Base-by-base conservation (phyloP, 2,329 filamentous ascomycete species). In the Cytospora chrysosperma region DNA sequence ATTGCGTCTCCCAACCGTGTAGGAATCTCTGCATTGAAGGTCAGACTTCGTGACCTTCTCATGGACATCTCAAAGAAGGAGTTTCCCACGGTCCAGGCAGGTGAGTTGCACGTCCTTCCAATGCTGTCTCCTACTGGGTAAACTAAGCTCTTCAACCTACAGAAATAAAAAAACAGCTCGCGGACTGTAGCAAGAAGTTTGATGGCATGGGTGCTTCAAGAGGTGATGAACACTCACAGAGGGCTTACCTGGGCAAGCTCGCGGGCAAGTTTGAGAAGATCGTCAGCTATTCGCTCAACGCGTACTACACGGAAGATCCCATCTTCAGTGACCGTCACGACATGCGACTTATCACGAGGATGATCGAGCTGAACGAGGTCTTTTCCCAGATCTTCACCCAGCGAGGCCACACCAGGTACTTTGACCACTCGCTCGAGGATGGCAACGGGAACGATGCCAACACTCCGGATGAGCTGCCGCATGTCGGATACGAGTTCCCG, bases 51-150 rank as follows among this genome's bases (percentile, higher is more conserved):
- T 0, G 66, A 71, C 0, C 73, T 83, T 0, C 71, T 82, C 0
- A 71, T 74, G 34, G 74, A 79, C 0, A 72, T 81, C 0, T 77
- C 79, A 8, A 78, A 76, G 26, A 56, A 71, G 66, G 68, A 77
- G 59, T 73, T 79, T 1, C 76, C 76, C 0, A 72, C 74, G 10
- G 73, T 78, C 1, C 71, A 72, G 0, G 54, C 53, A 15, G 62
- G 61, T 63, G 9, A 15, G 61, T 54, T 9, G 9, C 13, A 24
- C 6, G 1, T 9, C 27, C 17, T 4, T 4, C 21, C 17, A 12
- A 2, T 15, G 2, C 26, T 19, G 43, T 15, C 12, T 17, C 2
- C 24, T 1, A 1, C 8, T 26, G 2, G 50, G 37, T 27, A 13
- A n/a, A n/a, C 28, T 56, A 19, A 56, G 4, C 7, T 10, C 5